Percentiles rank a stretch among this genome's conserved stretches.
phyloP scores from a whole-genome alignment of 1,284 basidiomycete genomes.

The Meira nashicola region DNA sequence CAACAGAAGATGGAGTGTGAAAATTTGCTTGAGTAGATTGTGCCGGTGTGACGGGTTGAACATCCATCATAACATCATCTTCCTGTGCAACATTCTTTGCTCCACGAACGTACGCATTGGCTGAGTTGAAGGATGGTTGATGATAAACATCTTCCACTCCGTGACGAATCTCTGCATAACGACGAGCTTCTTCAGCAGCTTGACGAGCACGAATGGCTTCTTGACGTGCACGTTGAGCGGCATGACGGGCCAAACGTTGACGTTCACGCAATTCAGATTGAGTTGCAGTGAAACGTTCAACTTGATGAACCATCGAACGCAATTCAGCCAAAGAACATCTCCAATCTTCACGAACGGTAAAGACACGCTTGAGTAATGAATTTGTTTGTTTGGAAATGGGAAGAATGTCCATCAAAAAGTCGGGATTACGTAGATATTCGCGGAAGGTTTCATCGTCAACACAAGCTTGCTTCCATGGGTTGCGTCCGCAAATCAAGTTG shows the following conservation, averaged over 20 bases:
- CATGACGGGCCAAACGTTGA: slow-evolving; percentile 24
- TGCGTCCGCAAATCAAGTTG: slow-evolving; percentile 79
- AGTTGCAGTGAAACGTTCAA: slow-evolving; percentile 47
- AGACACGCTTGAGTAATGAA: slow-evolving; percentile 45
- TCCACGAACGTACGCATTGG: background rate
- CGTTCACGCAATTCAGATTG: slow-evolving; percentile 31
- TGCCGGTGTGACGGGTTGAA: background rate
- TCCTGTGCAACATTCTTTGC: background rate
- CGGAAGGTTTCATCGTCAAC: slow-evolving; percentile 68
- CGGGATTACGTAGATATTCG: slow-evolving; percentile 45
- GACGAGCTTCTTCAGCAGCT: slow-evolving; percentile 25
- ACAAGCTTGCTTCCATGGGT: slow-evolving; percentile 78
- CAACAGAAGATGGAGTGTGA: slow-evolving; percentile 16
- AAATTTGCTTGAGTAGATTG: slow-evolving; percentile 1
- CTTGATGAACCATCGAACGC: slow-evolving; percentile 32
- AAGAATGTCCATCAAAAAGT: slow-evolving; percentile 48
- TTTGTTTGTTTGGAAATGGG: slow-evolving; percentile 50
- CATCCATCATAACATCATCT: background rate
- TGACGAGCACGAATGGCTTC: slow-evolving; percentile 23
- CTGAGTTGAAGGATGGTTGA: slow-evolving; percentile 16
- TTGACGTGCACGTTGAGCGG: slow-evolving; percentile 23
- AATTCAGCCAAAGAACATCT: slow-evolving; percentile 42
- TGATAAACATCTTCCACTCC: slow-evolving; percentile 19
- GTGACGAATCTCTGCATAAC: slow-evolving; percentile 22
- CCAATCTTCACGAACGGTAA: slow-evolving; percentile 43